Percentiles rank a stretch among this genome's conserved stretches.
These are phyloP conservation scores for Entomortierella lignicola DNA, from an alignment of 192 early-diverging fungal genomes.

Conservation along the genomic window DNA sequence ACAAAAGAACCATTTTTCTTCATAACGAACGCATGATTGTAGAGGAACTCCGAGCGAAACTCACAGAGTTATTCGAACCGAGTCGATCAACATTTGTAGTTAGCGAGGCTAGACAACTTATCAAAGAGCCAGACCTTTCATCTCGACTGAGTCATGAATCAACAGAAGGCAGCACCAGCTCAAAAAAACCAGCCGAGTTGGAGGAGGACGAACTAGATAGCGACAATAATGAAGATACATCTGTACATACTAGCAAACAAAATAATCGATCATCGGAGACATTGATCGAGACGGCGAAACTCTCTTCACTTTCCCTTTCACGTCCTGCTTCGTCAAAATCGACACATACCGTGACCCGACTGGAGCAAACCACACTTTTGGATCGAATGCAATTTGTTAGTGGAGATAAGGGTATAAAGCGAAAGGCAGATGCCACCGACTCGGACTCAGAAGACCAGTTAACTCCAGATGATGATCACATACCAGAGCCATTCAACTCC, in stretches of 20 bases:
- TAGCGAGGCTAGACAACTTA: conserved; percentile 36
- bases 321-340: not conserved
- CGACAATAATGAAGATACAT: not conserved
- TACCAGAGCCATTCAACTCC: not conserved
- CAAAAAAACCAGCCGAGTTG: not conserved
- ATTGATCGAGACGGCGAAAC: not conserved
- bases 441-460: conserved; percentile 19
- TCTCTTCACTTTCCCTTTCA: not conserved
- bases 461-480: too few relatives aligned
- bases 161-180: not conserved
- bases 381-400: not conserved
- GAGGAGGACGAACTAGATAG: not conserved
- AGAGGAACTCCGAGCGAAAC: conserved; percentile 60
- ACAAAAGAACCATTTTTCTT: conserved; percentile 92
- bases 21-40: conserved; percentile 76
- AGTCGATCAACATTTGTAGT: conserved; percentile 62
- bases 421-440: conserved; percentile 2
- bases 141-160: conserved; percentile 1
- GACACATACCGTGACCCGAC: not conserved
- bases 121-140: conserved; percentile 44
- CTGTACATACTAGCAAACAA: not conserved
- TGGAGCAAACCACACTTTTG: conserved; percentile 12
- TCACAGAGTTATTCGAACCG: conserved; percentile 67
- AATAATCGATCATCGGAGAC: not conserved
- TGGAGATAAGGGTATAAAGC: not conserved